A percentile compares a stretch with the other conserved stretches of the same genome.
Evolutionary conservation across 306 rosid species (phyloP).

Genomic region (Dryas drummondii): DNA sequence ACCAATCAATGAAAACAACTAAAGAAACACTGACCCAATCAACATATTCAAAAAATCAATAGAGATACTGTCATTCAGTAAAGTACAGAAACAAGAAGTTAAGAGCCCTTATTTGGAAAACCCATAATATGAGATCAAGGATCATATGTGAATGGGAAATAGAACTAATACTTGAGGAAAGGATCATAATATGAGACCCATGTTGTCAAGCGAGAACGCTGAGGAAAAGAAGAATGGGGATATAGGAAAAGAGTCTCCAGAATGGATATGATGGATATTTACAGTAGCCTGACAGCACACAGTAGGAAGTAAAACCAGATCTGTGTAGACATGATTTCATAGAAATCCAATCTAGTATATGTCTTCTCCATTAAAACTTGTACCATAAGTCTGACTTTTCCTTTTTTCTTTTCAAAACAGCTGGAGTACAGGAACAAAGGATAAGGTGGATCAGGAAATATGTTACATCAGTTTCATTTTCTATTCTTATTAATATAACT

Average conservation of each 20-base stretch:
- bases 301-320: not conserved
- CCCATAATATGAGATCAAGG: not conserved
- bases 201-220: not conserved
- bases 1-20: conserved; percentile 9
- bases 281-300: not conserved
- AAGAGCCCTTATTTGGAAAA: not conserved
- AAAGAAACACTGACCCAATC: conserved; percentile 8
- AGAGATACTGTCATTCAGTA: not conserved
- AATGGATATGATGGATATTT: not conserved
- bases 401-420: no score
- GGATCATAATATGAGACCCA: no score
- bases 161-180: not conserved
- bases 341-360: not conserved
- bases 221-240: not conserved
- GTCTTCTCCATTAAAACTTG: no score
- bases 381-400: no score
- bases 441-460: no score
- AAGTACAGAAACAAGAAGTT: not conserved
- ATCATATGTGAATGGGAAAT: not conserved
- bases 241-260: not conserved
- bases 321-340: not conserved
- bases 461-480: no score
- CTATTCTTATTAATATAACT: no score
- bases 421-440: no score
- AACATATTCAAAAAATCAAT: not conserved